Evolutionary conservation across 2,329 filamentous ascomycete genomes (phyloP).

Genomic region (Calonectria fujianensis): DNA sequence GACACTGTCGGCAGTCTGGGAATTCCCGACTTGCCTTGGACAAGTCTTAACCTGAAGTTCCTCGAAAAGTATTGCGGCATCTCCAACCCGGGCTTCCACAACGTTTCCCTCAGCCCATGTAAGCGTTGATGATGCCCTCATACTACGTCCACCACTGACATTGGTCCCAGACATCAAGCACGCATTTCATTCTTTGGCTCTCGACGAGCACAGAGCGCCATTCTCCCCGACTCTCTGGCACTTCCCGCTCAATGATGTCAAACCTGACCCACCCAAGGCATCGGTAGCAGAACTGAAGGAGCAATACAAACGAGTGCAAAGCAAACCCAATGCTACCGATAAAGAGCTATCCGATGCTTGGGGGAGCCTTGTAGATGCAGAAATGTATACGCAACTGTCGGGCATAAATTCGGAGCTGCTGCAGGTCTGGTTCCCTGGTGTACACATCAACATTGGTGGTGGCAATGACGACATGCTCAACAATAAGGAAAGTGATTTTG

Average conservation of each 20-base stretch:
- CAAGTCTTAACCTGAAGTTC: slow-evolving; percentile 4
- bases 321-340: not conserved
- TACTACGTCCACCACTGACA: not conserved
- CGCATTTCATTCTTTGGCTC: slow-evolving; percentile 4
- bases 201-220: slow-evolving; percentile 2
- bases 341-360: not conserved
- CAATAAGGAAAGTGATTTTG: slow-evolving; percentile 5
- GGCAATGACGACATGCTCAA: not conserved
- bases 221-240: slow-evolving; percentile 12
- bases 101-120: slow-evolving; percentile 20
- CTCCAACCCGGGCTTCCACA: slow-evolving; percentile 20
- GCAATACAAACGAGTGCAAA: not conserved
- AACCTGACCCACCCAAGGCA: not conserved
- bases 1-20: slow-evolving; percentile 19
- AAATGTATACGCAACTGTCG: not conserved
- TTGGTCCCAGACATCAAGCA: not conserved
- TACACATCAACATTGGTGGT: slow-evolving; percentile 9
- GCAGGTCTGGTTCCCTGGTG: slow-evolving; percentile 16
- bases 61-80: slow-evolving; percentile 16
- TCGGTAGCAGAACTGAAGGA: not conserved
- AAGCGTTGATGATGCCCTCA: not conserved
- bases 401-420: slow-evolving; percentile 10
- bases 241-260: not conserved
- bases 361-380: not conserved
- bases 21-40: slow-evolving; percentile 17